Percentiles rank a stretch among this genome's conserved stretches.
These are phyloP conservation scores for Terfezia claveryi DNA, from an alignment of 495 filamentous ascomycete species.

Conservation along the genomic window DNA sequence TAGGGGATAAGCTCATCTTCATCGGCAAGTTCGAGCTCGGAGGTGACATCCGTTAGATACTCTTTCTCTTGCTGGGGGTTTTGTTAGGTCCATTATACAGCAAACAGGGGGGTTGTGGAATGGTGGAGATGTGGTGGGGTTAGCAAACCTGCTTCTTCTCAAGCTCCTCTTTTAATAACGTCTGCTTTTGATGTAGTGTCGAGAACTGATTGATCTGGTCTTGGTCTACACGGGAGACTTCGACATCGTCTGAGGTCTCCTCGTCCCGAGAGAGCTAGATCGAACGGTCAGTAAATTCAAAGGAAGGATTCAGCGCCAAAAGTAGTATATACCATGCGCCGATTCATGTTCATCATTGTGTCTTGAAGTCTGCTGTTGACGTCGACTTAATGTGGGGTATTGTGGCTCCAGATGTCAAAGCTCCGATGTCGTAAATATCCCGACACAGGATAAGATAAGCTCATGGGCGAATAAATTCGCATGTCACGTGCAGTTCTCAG, in stretches of 20 bases:
- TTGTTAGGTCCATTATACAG: constrained; percentile 9
- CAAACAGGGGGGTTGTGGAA: background rate
- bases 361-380: no score
- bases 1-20: constrained; percentile 87
- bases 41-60: constrained; percentile 78
- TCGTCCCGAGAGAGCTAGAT: constrained; percentile 81
- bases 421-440: no score
- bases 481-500: no score
- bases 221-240: constrained; percentile 89
- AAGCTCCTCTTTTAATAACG: constrained; percentile 55
- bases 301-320: no score
- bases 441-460: no score
- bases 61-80: constrained; percentile 82
- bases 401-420: no score
- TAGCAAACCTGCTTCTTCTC: constrained; percentile 53
- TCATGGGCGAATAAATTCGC: no score
- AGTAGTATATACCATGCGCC: no score
- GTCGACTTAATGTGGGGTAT: no score
- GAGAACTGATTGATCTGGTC: constrained; percentile 98
- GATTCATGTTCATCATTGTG: no score
- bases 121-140: background rate
- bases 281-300: no score
- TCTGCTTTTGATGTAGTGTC: constrained; percentile 70
- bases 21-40: constrained; percentile 80
- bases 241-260: constrained; percentile 52